Conservation (phyloP, 495 filamentous ascomycete genomes). For the Penicillium malachiteum region DNA sequence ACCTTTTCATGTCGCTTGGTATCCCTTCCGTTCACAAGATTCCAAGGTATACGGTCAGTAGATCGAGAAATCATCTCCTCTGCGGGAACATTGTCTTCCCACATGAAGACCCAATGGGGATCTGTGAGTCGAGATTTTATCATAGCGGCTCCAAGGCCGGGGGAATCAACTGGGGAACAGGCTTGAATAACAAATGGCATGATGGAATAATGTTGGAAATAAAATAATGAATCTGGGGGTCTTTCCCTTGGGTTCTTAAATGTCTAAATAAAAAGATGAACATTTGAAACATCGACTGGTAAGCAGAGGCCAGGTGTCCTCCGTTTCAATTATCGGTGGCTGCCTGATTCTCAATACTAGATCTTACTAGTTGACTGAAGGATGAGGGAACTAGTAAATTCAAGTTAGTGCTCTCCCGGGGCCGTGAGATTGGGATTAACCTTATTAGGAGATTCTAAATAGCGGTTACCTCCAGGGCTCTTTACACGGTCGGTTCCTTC, state of each 20-base stretch:
- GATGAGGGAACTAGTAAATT: no score
- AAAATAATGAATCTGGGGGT: no score
- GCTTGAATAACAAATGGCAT: constrained; percentile 4
- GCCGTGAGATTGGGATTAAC: no score
- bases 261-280: neutral
- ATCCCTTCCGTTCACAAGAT: neutral
- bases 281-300: neutral
- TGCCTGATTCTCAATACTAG: no score
- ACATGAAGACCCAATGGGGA: constrained; percentile 9
- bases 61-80: neutral
- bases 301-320: no score
- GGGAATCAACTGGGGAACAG: constrained; percentile 10
- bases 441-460: no score
- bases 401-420: no score
- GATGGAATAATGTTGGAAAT: neutral
- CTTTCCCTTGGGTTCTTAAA: neutral
- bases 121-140: constrained; percentile 15
- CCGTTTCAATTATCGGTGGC: no score
- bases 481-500: no score
- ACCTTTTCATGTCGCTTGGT: constrained; percentile 6
- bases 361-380: no score
- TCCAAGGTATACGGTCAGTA: constrained; percentile 3
- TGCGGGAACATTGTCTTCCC: neutral
- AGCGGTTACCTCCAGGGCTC: no score
- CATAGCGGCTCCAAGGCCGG: constrained; percentile 7